Percentiles rank a stretch among this genome's conserved stretches.
Evolutionary conservation across 257 asterid species (phyloP).

Genomic region (Solanum infundibuliforme): DNA sequence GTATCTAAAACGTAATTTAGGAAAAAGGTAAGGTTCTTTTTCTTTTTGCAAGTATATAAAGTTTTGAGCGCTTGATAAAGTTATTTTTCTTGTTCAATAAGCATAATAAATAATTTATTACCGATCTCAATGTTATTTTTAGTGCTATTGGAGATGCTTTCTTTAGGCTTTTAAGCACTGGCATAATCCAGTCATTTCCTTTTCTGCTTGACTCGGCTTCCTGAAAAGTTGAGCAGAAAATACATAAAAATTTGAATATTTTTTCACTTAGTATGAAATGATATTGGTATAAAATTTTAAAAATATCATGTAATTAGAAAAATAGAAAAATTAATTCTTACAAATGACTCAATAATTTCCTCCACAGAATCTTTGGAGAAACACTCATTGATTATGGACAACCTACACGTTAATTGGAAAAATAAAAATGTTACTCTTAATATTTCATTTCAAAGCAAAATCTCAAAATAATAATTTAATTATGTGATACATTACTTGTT

Average conservation of each 20-base stretch:
- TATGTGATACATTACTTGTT: not conserved
- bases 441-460: not conserved
- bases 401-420: not conserved
- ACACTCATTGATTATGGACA: not conserved
- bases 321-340: not conserved
- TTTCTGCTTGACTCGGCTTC: not conserved
- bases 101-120: not conserved
- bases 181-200: not conserved
- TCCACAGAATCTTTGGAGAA: not conserved
- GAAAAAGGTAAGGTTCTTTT: not conserved
- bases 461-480: not conserved
- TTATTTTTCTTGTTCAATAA: too few species aligned
- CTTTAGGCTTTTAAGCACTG: not conserved
- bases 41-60: not conserved
- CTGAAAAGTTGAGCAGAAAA: not conserved
- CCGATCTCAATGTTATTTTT: not conserved
- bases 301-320: not conserved
- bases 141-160: not conserved
- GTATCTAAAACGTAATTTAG: too few species aligned
- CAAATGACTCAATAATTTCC: not conserved
- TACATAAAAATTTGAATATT: too few species aligned
- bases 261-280: too few species aligned
- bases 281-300: too few species aligned
- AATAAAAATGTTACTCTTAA: not conserved
- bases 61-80: not conserved